Evolutionary conservation across 2,329 filamentous ascomycete genomes (phyloP), one percentile per base, ranked within the genome.

Genomic region (Aspergillus vadensis): DNA sequence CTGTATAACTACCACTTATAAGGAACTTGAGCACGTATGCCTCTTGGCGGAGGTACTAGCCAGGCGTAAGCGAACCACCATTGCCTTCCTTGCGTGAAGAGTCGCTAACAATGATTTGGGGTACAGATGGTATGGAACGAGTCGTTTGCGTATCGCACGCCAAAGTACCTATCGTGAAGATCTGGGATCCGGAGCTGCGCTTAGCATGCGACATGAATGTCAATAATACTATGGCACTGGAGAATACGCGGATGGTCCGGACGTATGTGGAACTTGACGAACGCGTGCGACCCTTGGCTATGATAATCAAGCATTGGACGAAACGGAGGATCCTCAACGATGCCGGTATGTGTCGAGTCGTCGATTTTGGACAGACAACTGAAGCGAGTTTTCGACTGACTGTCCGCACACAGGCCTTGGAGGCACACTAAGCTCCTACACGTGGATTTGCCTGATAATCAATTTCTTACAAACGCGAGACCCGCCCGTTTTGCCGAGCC

Each of bases 301-400:
- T 99, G 92, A 91, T 96, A 62, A 86, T 99, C 79, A 99, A 99
- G 77, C 86, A 98, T 79, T 99, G 95, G 95, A 97, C 95, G 58
- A 91, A 95, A 78, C 86, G 86, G 76, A 88, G 95, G 75, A 89
- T 97, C 70, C 83, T 99, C 68, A 99, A 99, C 73, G 95, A 99
- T 81, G 95, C 95, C 74, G 94, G 93, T 96, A 82, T 81, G 89
- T 69, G 58, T 54, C 51, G 49, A 51, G 8, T 10, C 19, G 8
- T 52, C 41, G 41, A 15, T 36, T 19, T 12, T 25, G 43, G 25
- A 25, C 38, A 14, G n/a, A 17, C n/a, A 41, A 12, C 32, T 38
- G 25, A 17, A 25, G 23, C 32, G 23, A 30, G 21, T 38, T 4
- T n/a, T 55, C 12, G 53, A 54, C 65, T 74, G 57, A 74, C 63